These are phyloP conservation scores for Stephania japonica DNA, from an alignment of 164 flowering plant genomes.

Conservation along the genomic window DNA sequence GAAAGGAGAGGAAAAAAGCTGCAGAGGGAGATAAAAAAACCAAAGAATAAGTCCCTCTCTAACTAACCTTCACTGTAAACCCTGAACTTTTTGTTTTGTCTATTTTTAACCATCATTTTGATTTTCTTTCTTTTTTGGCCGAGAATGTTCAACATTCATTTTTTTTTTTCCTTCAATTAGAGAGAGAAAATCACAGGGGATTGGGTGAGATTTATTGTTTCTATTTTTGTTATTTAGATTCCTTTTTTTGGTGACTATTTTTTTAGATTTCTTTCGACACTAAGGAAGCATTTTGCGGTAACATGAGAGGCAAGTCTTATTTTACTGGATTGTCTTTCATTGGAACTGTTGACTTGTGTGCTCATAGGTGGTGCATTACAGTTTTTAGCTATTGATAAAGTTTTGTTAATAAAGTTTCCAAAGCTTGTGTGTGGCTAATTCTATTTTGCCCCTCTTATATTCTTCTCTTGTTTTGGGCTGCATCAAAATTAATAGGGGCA, in stretches of 20 bases:
- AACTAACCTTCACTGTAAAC: background rate
- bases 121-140: background rate
- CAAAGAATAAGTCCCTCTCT: slow-evolving; percentile 28
- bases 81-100: background rate
- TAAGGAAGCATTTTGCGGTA: no score
- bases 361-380: no score
- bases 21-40: slow-evolving; percentile 55
- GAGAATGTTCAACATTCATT: background rate
- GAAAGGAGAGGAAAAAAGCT: slow-evolving; percentile 72
- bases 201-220: background rate
- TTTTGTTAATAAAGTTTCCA: no score
- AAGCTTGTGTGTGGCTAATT: no score
- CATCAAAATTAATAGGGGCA: no score
- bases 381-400: no score
- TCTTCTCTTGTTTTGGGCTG: no score
- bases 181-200: background rate
- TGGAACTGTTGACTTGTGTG: no score
- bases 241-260: background rate
- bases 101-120: background rate
- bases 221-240: background rate
- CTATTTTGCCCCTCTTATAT: no score
- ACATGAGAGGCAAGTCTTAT: no score
- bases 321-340: no score
- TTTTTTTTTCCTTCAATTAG: background rate
- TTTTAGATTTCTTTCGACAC: no score